Evolutionary conservation across 2,329 filamentous ascomycete genomes (phyloP), one percentile per base, ranked within the genome.

Genomic region (Esteya vermicola): DNA sequence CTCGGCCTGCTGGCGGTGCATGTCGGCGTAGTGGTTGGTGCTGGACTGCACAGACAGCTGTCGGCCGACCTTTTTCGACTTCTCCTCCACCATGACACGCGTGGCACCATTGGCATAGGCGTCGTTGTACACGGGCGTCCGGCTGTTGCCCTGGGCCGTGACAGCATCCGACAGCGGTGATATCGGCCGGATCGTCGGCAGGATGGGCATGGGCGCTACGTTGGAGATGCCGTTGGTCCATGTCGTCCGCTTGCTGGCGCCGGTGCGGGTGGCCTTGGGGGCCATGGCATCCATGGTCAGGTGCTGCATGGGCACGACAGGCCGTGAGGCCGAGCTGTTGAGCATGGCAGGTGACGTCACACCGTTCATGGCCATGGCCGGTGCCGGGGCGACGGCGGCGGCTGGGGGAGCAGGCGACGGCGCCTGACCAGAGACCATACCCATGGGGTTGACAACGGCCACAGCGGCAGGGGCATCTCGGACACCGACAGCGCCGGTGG

Each of bases 121-220:
- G 35, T 75, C 72, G 50, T 60, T 64, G 51, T 74, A 69, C 22
- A 68, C 63, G 16, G 68, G 64, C 33, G 67, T 64, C 38, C 76
- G 71, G 42, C 74, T 78, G 53, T 75, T 88, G 39, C 83, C 88
- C 59, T 94, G 86, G 22, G 88, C 91, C 41, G 79, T 94, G 34
- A 94, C 85, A 38, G 85, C 75, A 59, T 95, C 88, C 6, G 88
- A 91, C n/a, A 96, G 60, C n/a, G 91, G 91, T 28, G 91, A 96
- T 38, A 96, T 88, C 12, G 91, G 89, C 47, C 82, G 77, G 51
- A 96, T 94, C 1, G 88, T 94, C 12, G 91, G 91, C 36, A 98
- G 67, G 46, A 98, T 98, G 9, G 85, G 85, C 74, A 98, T 98
- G 5, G 91, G 91, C 36, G 86, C 85, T 45, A 75, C 80, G 47